Percentiles rank a stretch among this genome's conserved stretches.
Evolutionary conservation across 129 eudicot genomes (phyloP).

Genomic region (Chrysanthemum lavandulifolium): DNA sequence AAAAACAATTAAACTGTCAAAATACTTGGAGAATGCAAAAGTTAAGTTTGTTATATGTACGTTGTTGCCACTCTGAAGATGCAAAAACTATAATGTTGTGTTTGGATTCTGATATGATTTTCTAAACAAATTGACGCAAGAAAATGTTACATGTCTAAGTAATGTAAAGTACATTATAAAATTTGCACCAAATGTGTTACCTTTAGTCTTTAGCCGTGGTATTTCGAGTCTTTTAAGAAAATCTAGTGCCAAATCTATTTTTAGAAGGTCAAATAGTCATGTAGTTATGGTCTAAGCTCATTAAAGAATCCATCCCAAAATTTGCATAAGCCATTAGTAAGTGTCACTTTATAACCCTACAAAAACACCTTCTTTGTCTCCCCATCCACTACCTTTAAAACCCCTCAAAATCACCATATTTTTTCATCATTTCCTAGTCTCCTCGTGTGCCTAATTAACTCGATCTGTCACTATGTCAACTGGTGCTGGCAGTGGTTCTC

Average conservation of each 20-base stretch:
- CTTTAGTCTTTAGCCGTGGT: not conserved
- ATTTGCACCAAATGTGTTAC: not conserved
- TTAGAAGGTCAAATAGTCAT: conserved; percentile 17
- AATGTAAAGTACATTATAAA: too few species aligned
- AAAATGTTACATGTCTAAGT: too few species aligned
- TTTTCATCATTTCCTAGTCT: conserved; percentile 69
- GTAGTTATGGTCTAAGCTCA: conserved; percentile 21
- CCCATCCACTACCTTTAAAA: conserved; percentile 43
- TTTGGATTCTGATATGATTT: too few species aligned
- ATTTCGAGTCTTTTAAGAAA: not conserved
- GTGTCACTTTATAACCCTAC: conserved; percentile 80
- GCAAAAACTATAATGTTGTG: too few species aligned
- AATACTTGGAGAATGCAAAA: too few species aligned
- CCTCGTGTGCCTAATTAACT: conserved; percentile 50
- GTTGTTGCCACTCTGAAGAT: too few species aligned
- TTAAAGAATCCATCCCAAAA: conserved; percentile 28
- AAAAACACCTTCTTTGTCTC: conserved; percentile 68
- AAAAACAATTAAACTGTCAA: too few species aligned
- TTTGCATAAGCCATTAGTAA: conserved; percentile 63
- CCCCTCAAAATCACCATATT: conserved; percentile 28
- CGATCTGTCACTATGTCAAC: conserved; percentile 41
- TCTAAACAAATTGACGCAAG: too few species aligned
- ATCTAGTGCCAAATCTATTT: conserved; percentile 20
- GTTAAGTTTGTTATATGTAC: too few species aligned
- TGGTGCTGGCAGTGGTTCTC: conserved; percentile 59